Conservation (phyloP, 305 asterid genomes). For the Solanum aculeatissimum region DNA sequence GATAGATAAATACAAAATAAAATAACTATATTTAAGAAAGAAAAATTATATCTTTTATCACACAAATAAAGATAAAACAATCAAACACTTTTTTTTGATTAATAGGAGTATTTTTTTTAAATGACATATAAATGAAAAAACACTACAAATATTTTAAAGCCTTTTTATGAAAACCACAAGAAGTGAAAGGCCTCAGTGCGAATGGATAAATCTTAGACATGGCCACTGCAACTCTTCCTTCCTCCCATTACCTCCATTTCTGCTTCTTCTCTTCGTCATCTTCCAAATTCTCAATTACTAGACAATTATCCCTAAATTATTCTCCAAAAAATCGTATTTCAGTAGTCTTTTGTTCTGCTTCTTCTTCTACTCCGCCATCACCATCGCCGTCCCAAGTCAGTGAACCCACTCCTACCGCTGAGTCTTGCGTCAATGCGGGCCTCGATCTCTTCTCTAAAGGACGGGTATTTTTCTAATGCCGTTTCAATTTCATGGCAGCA, state of each 20-base stretch:
- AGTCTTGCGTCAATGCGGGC: constrained; percentile 75
- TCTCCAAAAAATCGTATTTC: neutral
- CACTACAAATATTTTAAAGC: neutral
- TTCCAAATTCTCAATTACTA: constrained; percentile 1
- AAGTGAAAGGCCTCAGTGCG: neutral
- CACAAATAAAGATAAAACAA: no score
- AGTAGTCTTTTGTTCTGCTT: constrained; percentile 30
- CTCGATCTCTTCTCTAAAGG: constrained; percentile 80
- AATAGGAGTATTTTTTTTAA: no score
- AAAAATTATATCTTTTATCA: no score
- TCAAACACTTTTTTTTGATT: no score
- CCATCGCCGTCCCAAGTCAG: constrained; percentile 43
- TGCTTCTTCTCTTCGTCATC: constrained; percentile 8
- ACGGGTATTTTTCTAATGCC: constrained; percentile 40
- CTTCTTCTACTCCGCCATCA: constrained; percentile 20
- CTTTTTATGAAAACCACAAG: neutral
- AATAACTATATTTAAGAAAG: no score
- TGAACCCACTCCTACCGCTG: constrained; percentile 44
- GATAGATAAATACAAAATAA: no score
- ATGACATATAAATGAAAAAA: no score
- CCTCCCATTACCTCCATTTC: constrained; percentile 27
- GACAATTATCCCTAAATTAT: constrained; percentile 7
- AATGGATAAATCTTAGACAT: constrained; percentile 30
- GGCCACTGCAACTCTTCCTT: constrained; percentile 53
- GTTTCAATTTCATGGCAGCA: neutral